Base-by-base conservation (phyloP, 805 yeast species). In the Maudiozyma bulderi region DNA sequence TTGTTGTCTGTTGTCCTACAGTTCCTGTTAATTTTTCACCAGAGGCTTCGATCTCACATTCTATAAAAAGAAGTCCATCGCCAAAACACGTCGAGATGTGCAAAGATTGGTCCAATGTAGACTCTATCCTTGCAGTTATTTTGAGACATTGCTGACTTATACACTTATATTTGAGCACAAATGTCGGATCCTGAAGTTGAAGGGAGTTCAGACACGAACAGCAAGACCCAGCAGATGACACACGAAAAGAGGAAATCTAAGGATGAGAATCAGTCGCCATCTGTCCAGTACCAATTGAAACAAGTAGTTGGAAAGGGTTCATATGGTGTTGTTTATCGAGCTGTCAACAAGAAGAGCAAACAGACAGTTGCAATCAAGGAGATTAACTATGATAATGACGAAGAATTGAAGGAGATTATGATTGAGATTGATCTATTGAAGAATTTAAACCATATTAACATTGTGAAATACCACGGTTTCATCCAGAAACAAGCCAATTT, bases 391-490 rank as follows among this genome's bases (percentile, higher is more conserved):
- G 81, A 70, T 73, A 58, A 78, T 77, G 89, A 81, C 77, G 57
- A 95, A 76, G 74, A 85, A 76, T 81, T 89, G 6, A 74, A 75
- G 34, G 75, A 71, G 42, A 61, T 69, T 41, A 70, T 71, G 74
- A 61, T 66, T 37, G 97, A 89, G 61, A 86, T 91, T 71, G 74
- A 77, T 43, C 68, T 93, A 43, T 72, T 93, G 52, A 82, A 84
- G 58, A 85, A 81, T 40, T 69, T 93, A 49, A 81, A 85, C 56
- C 98, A 93, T 64, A 83, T 81, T 51, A 89, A 93, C 62, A 89
- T 93, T 52, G 98, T 93, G 14, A 81, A 93, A 57, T 93, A 91
- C 64, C 80, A 85, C 43, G 99, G 99, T 0, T 86, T 95, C 47
- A 81, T 87, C n/a, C 77, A 65, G 80, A 29, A 91, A 81, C 55